phyloP scores from a whole-genome alignment of 2,329 filamentous ascomycete genomes.

The Aureobasidium musti region DNA sequence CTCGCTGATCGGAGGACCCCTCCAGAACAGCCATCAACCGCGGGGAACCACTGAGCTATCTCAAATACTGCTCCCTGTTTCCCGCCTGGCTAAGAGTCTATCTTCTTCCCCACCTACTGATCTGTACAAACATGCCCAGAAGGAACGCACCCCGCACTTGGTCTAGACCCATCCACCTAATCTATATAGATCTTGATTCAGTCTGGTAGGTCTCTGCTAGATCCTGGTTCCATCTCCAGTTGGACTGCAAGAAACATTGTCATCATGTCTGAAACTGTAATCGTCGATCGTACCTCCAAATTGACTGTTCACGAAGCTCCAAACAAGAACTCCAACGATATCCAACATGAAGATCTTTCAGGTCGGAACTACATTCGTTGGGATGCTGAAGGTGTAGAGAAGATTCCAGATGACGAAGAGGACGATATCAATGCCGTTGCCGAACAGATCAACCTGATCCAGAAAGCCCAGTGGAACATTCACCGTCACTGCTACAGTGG shows the following conservation, averaged over 20 bases:
- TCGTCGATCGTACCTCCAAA: constrained; percentile 29
- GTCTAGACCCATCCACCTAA: not conserved
- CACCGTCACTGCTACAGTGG: constrained; percentile 45
- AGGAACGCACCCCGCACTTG: constrained; percentile 7
- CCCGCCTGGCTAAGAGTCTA: constrained; percentile 12
- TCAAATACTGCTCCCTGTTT: constrained; percentile 9
- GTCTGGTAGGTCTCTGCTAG: not conserved
- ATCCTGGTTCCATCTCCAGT: not conserved
- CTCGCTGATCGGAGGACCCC: constrained; percentile 9
- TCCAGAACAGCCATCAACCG: not conserved
- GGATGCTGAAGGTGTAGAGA: constrained; percentile 47
- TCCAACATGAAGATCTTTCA: constrained; percentile 28
- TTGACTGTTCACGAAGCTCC: constrained; percentile 31
- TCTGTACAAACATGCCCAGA: not conserved
- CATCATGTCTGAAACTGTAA: constrained; percentile 19
- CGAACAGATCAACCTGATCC: constrained; percentile 51
- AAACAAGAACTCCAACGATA: constrained; percentile 5
- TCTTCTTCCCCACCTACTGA: not conserved
- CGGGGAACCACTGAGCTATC: constrained; percentile 16
- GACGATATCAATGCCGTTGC: constrained; percentile 51
- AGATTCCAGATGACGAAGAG: constrained; percentile 44
- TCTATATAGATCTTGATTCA: constrained; percentile 4
- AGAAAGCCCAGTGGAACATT: constrained; percentile 50
- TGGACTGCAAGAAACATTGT: not conserved
- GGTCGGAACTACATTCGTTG: constrained; percentile 46